phyloP scores from a whole-genome alignment of 1,284 basidiomycete genomes.

The Fomitopsis palustris region DNA sequence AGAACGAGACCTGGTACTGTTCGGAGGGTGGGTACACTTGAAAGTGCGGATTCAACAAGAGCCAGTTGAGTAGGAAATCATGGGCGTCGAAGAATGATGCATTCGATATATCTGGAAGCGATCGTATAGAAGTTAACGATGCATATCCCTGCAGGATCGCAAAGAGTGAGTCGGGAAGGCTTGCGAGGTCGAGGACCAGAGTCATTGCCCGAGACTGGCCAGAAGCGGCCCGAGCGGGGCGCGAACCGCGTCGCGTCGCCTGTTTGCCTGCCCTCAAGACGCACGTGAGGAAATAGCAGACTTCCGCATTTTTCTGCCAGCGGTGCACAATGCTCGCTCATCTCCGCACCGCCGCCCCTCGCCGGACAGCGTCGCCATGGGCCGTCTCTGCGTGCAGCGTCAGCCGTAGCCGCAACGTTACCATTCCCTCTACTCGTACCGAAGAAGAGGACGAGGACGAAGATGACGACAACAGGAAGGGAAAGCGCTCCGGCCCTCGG shows the following conservation, averaged over 20 bases:
- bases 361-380: constrained; percentile 16
- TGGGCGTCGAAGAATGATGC: constrained; percentile 39
- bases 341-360: constrained; percentile 24
- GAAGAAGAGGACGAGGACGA: constrained; percentile 4
- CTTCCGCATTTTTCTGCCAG: constrained; percentile 24
- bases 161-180: constrained; percentile 26
- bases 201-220: too few relatives aligned
- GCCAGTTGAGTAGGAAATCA: constrained; percentile 45
- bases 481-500: not conserved
- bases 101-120: constrained; percentile 35
- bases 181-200: not conserved
- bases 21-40: constrained; percentile 53
- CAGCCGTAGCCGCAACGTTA: constrained; percentile 3
- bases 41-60: constrained; percentile 53
- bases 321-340: constrained; percentile 27
- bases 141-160: constrained; percentile 49
- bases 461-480: constrained; percentile 5
- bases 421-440: not conserved
- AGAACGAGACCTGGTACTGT: constrained; percentile 61
- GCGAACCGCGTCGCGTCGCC: constrained; percentile 1
- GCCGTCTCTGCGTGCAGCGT: constrained; percentile 8
- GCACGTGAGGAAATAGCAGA: constrained; percentile 18
- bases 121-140: constrained; percentile 44
- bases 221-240: too few relatives aligned
- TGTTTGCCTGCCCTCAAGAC: constrained; percentile 24